These are phyloP conservation scores for Gloeophyllum trabeum DNA, from an alignment of 768 basidiomycete genomes.

Conservation along the genomic window DNA sequence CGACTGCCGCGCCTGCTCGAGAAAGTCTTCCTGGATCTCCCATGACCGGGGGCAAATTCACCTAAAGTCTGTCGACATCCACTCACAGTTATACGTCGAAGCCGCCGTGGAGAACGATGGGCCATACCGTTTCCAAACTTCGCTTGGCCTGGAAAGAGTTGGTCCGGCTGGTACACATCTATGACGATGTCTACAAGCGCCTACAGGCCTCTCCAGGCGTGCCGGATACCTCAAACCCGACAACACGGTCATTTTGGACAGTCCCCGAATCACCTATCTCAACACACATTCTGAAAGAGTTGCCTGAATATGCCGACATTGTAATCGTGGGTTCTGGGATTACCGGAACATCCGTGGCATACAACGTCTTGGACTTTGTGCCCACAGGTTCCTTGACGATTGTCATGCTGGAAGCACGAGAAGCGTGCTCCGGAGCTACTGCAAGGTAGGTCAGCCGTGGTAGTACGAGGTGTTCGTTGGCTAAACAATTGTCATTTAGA, in stretches of 20 bases:
- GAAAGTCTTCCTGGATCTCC: no score
- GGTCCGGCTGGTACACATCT: not conserved
- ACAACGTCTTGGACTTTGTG: conserved; percentile 33
- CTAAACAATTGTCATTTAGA: conserved; percentile 22
- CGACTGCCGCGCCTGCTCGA: no score
- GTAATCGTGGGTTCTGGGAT: conserved; percentile 75
- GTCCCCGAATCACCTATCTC: conserved; percentile 38
- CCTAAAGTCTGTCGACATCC: no score
- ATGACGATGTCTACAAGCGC: conserved; percentile 9
- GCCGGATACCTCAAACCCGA: conserved; percentile 35
- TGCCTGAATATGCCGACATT: conserved; percentile 47
- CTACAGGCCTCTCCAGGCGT: conserved; percentile 35
- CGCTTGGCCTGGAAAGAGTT: no score
- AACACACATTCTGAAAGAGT: conserved; percentile 10
- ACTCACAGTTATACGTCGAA: no score
- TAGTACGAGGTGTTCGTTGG: not conserved
- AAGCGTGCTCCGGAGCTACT: conserved; percentile 65
- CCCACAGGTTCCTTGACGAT: conserved; percentile 26
- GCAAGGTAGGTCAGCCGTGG: conserved; percentile 44
- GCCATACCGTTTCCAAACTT: no score
- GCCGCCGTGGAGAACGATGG: no score
- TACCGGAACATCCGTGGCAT: conserved; percentile 52
- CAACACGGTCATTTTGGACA: conserved; percentile 56
- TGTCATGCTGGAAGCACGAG: conserved; percentile 76
- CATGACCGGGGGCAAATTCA: no score